Conservation (phyloP, 129 eudicot genomes). For the Apium graveolens region DNA sequence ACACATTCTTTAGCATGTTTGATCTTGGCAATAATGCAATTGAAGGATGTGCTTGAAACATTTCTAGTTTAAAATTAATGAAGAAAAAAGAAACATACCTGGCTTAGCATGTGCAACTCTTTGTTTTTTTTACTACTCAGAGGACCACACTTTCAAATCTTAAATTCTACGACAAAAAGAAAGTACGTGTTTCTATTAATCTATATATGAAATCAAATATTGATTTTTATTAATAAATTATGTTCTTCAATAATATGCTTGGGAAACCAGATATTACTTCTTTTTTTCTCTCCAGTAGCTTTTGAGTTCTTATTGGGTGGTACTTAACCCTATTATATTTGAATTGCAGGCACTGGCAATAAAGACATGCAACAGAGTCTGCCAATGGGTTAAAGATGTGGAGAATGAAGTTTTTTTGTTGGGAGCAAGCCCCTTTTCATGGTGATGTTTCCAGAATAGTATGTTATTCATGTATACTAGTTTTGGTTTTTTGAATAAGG, state of each 20-base stretch:
- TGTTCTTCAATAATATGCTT: no score
- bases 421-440: constrained; percentile 90
- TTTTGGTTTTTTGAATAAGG: constrained; percentile 6
- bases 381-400: constrained; percentile 93
- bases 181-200: not conserved
- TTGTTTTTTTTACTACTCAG: not conserved
- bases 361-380: constrained; percentile 73
- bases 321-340: constrained; percentile 3
- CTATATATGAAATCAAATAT: no score
- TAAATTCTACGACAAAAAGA: not conserved
- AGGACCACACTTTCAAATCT: not conserved
- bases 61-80: not conserved
- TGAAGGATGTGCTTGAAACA: not conserved
- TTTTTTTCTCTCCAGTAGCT: not conserved
- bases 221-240: no score
- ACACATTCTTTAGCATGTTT: not conserved
- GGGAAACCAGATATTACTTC: not conserved
- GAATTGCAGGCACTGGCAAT: constrained; percentile 74
- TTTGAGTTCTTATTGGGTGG: not conserved
- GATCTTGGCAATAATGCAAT: not conserved
- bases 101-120: not conserved
- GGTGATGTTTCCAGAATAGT: constrained; percentile 46
- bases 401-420: constrained; percentile 83
- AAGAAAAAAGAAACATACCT: not conserved
- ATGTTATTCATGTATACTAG: constrained; percentile 13